Evolutionary conservation across 116 monocot species (phyloP).

Genomic region (Papilionanthe hybrid): DNA sequence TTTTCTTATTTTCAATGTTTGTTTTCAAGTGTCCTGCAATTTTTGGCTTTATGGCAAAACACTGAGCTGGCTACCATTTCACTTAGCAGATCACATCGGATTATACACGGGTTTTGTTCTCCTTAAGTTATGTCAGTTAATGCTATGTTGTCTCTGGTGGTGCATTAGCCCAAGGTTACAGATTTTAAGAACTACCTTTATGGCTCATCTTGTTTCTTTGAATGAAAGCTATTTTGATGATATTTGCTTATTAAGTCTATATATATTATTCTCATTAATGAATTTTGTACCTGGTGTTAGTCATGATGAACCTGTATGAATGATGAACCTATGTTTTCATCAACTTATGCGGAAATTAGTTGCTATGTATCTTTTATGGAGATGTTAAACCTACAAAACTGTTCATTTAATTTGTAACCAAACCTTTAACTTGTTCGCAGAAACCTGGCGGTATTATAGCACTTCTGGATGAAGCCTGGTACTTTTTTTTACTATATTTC

Average conservation of each 20-base stretch:
- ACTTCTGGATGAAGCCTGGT: constrained; percentile 75
- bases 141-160: neutral
- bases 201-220: neutral
- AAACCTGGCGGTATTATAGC: constrained; percentile 65
- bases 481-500: constrained; percentile 4
- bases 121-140: no score
- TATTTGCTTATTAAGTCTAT: neutral
- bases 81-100: no score
- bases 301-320: neutral
- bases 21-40: no score
- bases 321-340: neutral
- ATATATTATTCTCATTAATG: neutral
- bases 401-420: neutral
- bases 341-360: neutral
- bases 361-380: constrained; percentile 1
- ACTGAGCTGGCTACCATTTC: no score
- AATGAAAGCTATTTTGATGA: neutral
- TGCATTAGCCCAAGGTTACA: neutral
- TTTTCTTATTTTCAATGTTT: no score
- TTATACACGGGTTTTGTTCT: no score
- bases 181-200: neutral
- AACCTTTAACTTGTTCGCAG: constrained; percentile 23
- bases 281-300: neutral
- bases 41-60: no score
- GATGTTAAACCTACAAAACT: neutral